Evolutionary conservation across 2,329 filamentous ascomycete genomes (phyloP).

Genomic region (Thielaviopsis musarum): DNA sequence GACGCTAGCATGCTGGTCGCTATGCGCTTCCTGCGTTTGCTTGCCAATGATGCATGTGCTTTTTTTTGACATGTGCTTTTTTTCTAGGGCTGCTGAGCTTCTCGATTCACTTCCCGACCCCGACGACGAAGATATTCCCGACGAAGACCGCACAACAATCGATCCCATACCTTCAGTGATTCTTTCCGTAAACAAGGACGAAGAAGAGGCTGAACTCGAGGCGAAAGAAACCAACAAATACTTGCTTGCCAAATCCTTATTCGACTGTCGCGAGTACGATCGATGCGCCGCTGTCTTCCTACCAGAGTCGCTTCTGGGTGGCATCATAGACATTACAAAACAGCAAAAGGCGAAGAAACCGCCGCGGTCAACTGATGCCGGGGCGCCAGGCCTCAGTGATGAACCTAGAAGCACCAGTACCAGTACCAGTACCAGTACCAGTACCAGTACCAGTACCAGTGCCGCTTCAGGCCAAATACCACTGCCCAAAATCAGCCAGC

Average conservation of each 20-base stretch:
- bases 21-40: not conserved
- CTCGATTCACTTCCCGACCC: slow-evolving; percentile 61
- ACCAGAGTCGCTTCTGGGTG: slow-evolving; percentile 59
- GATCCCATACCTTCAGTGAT: slow-evolving; percentile 25
- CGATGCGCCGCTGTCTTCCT: slow-evolving; percentile 81
- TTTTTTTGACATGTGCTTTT: slow-evolving; percentile 8
- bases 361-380: not conserved
- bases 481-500: slow-evolving; percentile 58
- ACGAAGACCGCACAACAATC: slow-evolving; percentile 19
- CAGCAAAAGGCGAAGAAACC: slow-evolving; percentile 19
- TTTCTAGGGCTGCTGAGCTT: slow-evolving; percentile 73
- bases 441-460: slow-evolving; percentile 5
- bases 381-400: not conserved
- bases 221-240: slow-evolving; percentile 67
- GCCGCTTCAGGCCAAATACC: slow-evolving; percentile 15
- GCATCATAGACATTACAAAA: slow-evolving; percentile 37
- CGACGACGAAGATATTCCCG: slow-evolving; percentile 33
- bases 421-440: slow-evolving; percentile 9
- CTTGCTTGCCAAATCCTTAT: slow-evolving; percentile 80
- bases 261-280: slow-evolving; percentile 90
- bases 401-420: slow-evolving; percentile 14
- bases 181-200: slow-evolving; percentile 43
- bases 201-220: slow-evolving; percentile 59
- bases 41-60: not conserved
- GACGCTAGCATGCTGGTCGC: not conserved